Base-by-base conservation (phyloP, 1,139 yeast genomes). In the Petasospora rhodanensis region DNA sequence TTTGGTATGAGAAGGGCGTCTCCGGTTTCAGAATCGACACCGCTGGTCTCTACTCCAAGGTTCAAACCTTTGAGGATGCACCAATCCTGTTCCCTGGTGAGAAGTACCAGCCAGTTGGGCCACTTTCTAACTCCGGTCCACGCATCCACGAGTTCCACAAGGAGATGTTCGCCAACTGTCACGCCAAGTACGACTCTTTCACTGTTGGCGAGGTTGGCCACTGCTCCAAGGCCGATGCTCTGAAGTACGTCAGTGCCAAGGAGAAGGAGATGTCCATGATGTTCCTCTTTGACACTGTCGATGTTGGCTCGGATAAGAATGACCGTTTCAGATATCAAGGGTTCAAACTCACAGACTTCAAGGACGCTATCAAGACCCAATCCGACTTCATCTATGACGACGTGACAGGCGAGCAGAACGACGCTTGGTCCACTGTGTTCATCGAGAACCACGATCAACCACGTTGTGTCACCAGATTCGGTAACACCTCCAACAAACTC, bases 381-480 rank as follows among this genome's bases (percentile, higher is more conserved):
- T 54, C 52, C 47, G 57, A 54, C 8, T 69, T 68, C 44, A 60
- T 64, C 32, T 31, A 28, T 19, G 38, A 39, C 18, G 42, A 39
- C n/a, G 31, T 11, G 7, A 37, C 41, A 7, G 38, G 41, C 34
- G 64, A 68, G 32, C 69, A 67, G 7, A 64, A 71, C 5, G 79
- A 71, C 47, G 76, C 75, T n/a, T 75, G 80, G 81, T 58, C 73
- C n/a, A 67, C 80, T 14, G 66, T 62, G 8, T 73, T 68, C 54
- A 52, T 67, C 38, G 80, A 75, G 52, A 75, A 75, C 50, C 81
- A 75, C 49, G 81, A 75, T 54, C 77, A 70, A 43, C 70, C 79
- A 10, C 62, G 80, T 45, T 59, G 68, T 15, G 64, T 73, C 19
- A 57, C 76, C 12, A 61, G 79, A 43, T 73, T 73, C 45, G 77